Evolutionary conservation across 164 flowering plant species (phyloP).

Genomic region (Umbellularia californica): DNA sequence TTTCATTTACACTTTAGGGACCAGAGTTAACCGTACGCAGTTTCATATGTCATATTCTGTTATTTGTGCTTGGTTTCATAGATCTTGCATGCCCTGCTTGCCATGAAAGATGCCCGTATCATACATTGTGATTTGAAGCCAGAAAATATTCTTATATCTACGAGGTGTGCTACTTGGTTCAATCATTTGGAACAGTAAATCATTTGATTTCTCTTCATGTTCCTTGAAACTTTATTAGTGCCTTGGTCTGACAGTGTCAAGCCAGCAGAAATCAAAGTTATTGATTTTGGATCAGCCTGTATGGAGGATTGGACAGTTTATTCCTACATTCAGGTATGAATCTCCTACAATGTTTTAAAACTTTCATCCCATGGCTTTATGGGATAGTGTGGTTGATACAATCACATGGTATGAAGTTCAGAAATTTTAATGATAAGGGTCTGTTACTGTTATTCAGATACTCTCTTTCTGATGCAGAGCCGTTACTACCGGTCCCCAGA

Average conservation of each 20-base stretch:
- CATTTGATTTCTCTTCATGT: slow-evolving; percentile 6
- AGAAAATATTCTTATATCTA: slow-evolving; percentile 91
- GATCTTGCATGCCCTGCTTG: slow-evolving; percentile 81
- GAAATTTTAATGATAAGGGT: neutral
- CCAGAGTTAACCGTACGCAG: too few species aligned
- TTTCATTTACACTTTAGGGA: too few species aligned
- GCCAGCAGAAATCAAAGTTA: slow-evolving; percentile 85
- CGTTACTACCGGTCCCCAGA: slow-evolving; percentile 99
- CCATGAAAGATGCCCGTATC: slow-evolving; percentile 90
- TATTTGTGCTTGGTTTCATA: slow-evolving; percentile 20
- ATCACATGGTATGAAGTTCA: neutral
- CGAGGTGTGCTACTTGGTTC: slow-evolving; percentile 49
- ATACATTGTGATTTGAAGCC: slow-evolving; percentile 99
- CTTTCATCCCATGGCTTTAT: neutral
- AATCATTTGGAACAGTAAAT: neutral
- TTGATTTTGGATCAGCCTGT: slow-evolving; percentile 99
- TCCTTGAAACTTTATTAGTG: slow-evolving; percentile 16
- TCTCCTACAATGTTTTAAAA: neutral
- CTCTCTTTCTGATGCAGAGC: slow-evolving; percentile 59
- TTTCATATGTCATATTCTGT: too few species aligned
- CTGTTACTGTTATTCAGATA: neutral
- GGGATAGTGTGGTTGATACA: neutral
- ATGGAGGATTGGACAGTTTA: slow-evolving; percentile 94
- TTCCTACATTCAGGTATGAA: slow-evolving; percentile 88
- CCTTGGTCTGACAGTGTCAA: slow-evolving; percentile 50